A percentile compares a stretch with the other conserved stretches of the same genome.
Evolutionary conservation across 1,284 basidiomycete species (phyloP).

Genomic region (Tylopilus orsonianus): DNA sequence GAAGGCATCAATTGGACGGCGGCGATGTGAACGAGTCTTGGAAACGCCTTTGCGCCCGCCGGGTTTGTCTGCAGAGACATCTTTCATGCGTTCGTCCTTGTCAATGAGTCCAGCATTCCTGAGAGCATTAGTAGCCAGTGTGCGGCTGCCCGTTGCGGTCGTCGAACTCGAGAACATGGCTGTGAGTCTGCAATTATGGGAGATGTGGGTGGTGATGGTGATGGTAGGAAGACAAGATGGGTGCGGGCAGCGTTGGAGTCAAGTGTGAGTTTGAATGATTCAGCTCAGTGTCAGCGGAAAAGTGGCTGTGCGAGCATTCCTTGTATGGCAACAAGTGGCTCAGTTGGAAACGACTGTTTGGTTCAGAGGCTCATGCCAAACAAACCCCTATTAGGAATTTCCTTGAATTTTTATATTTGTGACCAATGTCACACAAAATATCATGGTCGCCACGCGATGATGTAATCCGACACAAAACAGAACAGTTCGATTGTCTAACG

Average conservation of each 20-base stretch:
- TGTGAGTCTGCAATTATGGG: not conserved
- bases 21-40: conserved; percentile 59
- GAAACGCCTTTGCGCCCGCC: conserved; percentile 65
- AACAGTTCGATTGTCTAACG: conserved; percentile 9
- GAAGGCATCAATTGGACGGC: conserved; percentile 55
- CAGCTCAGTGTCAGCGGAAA: conserved; percentile 12
- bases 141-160: conserved; percentile 52
- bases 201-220: conserved; percentile 5
- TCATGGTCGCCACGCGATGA: conserved; percentile 20
- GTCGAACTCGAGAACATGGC: conserved; percentile 54
- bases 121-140: conserved; percentile 57
- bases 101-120: conserved; percentile 72
- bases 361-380: conserved; percentile 28
- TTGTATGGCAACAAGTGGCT: conserved; percentile 22
- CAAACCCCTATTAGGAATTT: conserved; percentile 9
- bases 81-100: conserved; percentile 69
- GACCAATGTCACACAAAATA: conserved; percentile 24
- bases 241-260: conserved; percentile 27
- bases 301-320: conserved; percentile 25
- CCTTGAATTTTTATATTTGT: conserved; percentile 10
- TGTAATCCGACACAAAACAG: conserved; percentile 13
- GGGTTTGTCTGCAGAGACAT: conserved; percentile 56
- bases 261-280: conserved; percentile 19
- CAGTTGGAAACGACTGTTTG: conserved; percentile 21
- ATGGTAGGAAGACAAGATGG: conserved; percentile 20